These are phyloP conservation scores for Rhizoclosmatium globosum DNA, from an alignment of 192 early-diverging fungal species.

Conservation along the genomic window DNA sequence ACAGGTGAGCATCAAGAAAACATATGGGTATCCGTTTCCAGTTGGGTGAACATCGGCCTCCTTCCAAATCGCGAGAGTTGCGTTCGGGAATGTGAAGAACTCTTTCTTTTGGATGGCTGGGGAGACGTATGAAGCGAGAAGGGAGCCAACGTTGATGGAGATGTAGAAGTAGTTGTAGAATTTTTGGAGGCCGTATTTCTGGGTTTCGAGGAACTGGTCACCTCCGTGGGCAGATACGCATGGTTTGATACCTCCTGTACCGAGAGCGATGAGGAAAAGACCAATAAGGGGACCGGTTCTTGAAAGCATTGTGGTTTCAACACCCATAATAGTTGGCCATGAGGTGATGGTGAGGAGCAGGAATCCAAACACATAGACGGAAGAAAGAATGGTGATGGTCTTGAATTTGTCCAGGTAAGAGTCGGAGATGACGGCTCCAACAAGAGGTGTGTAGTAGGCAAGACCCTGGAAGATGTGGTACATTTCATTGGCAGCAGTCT, in stretches of 20 bases:
- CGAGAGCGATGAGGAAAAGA: slow-evolving; percentile 63
- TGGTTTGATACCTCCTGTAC: slow-evolving; percentile 75
- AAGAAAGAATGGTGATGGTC: slow-evolving; percentile 52
- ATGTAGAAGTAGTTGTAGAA: slow-evolving; percentile 64
- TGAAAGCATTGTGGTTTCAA: slow-evolving; percentile 17
- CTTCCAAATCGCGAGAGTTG: neutral
- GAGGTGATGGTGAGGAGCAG: slow-evolving; percentile 57
- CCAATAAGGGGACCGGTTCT: slow-evolving; percentile 33
- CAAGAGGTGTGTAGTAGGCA: slow-evolving; percentile 37
- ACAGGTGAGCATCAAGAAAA: slow-evolving; percentile 54
- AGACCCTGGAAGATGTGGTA: slow-evolving; percentile 20
- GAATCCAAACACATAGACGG: slow-evolving; percentile 59
- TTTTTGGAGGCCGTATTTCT: slow-evolving; percentile 54
- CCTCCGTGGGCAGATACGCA: slow-evolving; percentile 66
- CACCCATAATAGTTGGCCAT: slow-evolving; percentile 52
- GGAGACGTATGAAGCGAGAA: slow-evolving; percentile 58
- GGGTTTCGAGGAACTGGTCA: slow-evolving; percentile 62
- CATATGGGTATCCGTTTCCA: slow-evolving; percentile 56
- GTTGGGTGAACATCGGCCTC: neutral
- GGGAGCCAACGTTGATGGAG: slow-evolving; percentile 66
- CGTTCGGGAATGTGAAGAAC: slow-evolving; percentile 45
- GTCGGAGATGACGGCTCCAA: slow-evolving; percentile 70
- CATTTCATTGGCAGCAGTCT: slow-evolving; percentile 41
- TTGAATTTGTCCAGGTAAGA: slow-evolving; percentile 73
- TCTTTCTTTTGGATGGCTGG: slow-evolving; percentile 49